These are phyloP conservation scores for Strigomonas galati DNA, from an alignment of 208 protist species.

Conservation along the genomic window DNA sequence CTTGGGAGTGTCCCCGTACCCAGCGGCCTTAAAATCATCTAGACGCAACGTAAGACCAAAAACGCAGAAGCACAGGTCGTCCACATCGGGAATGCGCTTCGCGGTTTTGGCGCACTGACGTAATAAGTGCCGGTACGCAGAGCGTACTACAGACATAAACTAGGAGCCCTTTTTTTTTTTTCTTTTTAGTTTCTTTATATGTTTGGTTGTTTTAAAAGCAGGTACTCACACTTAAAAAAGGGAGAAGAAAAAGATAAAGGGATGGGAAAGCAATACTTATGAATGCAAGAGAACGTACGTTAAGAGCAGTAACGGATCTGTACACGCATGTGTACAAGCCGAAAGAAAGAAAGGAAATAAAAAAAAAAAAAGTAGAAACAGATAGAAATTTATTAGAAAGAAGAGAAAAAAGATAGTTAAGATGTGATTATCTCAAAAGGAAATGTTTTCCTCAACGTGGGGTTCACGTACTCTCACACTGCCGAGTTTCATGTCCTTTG, in stretches of 20 bases:
- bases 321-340: too few species aligned
- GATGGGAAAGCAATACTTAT: too few species aligned
- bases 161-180: conserved; percentile 4
- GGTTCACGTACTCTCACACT: background rate
- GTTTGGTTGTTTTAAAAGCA: background rate
- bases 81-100: conserved; percentile 37
- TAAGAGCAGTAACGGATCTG: too few species aligned
- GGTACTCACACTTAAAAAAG: background rate
- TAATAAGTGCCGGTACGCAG: conserved; percentile 71
- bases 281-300: too few species aligned
- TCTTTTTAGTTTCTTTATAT: conserved; percentile 3
- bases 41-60: conserved; percentile 59
- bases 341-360: conserved; percentile 15
- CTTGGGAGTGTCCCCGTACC: conserved; percentile 47
- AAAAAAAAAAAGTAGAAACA: background rate
- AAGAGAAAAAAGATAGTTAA: background rate
- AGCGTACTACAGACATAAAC: conserved; percentile 62
- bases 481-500: background rate
- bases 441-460: conserved; percentile 31
- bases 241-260: too few species aligned
- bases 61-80: conserved; percentile 64
- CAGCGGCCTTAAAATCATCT: conserved; percentile 62
- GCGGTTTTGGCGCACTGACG: conserved; percentile 29
- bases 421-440: background rate
- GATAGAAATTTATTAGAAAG: background rate